A percentile compares a stretch with the other conserved stretches of the same genome.
These are phyloP conservation scores for Lachancea sp. DNA, from an alignment of 805 yeast species.

Conservation along the genomic window DNA sequence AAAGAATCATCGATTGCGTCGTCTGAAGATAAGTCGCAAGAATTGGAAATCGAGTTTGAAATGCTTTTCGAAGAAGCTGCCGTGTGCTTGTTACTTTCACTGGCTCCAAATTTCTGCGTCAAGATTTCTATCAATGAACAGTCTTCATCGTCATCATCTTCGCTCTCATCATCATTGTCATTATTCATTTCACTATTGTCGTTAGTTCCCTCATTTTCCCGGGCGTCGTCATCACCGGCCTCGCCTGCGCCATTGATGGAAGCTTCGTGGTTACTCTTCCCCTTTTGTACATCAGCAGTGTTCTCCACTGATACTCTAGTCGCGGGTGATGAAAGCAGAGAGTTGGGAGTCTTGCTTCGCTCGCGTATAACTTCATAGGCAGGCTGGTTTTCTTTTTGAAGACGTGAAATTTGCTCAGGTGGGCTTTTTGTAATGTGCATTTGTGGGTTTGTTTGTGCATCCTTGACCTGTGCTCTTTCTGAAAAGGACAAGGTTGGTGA, in stretches of 20 bases:
- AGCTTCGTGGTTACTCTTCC: too few species aligned
- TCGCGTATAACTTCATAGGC: too few species aligned
- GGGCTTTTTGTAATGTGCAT: background rate
- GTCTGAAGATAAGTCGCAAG: background rate
- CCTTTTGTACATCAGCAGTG: too few species aligned
- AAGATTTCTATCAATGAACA: constrained; percentile 25
- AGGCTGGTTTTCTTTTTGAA: too few species aligned
- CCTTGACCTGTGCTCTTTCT: background rate
- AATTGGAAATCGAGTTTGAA: background rate
- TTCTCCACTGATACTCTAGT: too few species aligned
- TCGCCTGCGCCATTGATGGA: too few species aligned
- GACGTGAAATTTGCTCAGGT: too few species aligned
- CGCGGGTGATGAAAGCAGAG: too few species aligned
- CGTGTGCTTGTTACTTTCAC: background rate
- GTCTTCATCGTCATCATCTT: constrained; percentile 13
- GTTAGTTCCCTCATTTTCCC: too few species aligned
- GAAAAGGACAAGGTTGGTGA: constrained; percentile 1
- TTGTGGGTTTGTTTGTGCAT: background rate
- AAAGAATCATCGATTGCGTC: constrained; percentile 17
- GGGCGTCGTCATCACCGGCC: too few species aligned
- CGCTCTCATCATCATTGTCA: constrained; percentile 1
- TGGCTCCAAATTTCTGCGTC: constrained; percentile 19
- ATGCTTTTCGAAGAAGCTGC: background rate
- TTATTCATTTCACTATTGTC: background rate
- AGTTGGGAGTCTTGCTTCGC: too few species aligned